Conservation (phyloP, 495 filamentous ascomycete species). For the Penicillium bovifimosum region DNA sequence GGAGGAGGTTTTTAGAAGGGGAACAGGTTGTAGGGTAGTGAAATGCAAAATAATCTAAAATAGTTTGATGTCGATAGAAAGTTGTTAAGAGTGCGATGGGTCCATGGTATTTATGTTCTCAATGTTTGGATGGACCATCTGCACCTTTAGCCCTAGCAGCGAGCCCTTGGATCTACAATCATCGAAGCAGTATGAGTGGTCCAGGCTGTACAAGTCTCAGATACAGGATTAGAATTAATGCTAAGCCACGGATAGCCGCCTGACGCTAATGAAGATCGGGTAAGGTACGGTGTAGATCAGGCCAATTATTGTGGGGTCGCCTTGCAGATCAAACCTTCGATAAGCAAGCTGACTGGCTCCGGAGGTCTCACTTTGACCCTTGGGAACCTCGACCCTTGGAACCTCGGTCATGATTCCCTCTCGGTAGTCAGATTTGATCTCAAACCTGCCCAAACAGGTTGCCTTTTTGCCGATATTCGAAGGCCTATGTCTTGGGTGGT, state of each 20-base stretch:
- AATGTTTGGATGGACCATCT: background rate
- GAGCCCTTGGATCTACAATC: background rate
- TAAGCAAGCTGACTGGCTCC: background rate
- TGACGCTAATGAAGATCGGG: conserved; percentile 1
- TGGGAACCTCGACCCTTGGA: background rate
- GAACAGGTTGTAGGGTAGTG: background rate
- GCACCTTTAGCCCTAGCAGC: background rate
- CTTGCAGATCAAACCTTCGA: background rate
- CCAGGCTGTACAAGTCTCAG: conserved; percentile 1
- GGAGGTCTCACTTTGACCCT: background rate
- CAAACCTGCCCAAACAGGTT: background rate
- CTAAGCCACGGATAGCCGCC: background rate
- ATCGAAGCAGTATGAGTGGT: background rate
- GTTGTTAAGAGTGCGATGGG: background rate
- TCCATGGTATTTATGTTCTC: background rate
- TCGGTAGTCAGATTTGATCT: background rate
- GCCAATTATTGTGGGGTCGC: conserved; percentile 1
- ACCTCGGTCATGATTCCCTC: too few relatives aligned
- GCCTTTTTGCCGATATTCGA: background rate
- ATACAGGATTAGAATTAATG: background rate
- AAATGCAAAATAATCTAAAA: too few relatives aligned
- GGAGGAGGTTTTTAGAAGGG: background rate
- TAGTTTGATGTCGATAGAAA: background rate
- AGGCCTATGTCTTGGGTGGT: background rate
- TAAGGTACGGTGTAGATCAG: background rate